Percentiles rank a stretch among this genome's conserved stretches.
Evolutionary conservation across 805 yeast species (phyloP).

Genomic region (Schwanniomyces vanrijiae): DNA sequence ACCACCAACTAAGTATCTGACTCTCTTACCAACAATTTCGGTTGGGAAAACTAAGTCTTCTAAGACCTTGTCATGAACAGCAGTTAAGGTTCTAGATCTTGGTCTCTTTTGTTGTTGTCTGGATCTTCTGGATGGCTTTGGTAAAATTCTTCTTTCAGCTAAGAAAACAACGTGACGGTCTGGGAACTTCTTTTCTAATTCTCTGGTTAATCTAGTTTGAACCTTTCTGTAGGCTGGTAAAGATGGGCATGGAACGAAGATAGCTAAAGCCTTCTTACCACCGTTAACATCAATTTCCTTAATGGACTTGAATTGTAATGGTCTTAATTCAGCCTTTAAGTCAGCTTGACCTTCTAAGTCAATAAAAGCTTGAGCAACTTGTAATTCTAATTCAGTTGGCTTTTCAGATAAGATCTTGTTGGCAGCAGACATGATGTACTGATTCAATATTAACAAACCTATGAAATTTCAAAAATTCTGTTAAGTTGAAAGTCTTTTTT

Average conservation of each 20-base stretch:
- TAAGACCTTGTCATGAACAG: constrained; percentile 97
- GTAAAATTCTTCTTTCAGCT: constrained; percentile 99
- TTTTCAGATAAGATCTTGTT: constrained; percentile 91
- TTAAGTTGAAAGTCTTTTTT: background rate
- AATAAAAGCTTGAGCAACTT: constrained; percentile 97
- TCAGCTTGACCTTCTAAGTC: constrained; percentile 97
- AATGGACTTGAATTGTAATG: constrained; percentile 97
- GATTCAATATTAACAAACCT: constrained; percentile 5
- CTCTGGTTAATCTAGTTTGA: constrained; percentile 97
- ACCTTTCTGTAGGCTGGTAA: constrained; percentile 93
- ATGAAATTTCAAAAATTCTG: constrained; percentile 1
- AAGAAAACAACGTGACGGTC: constrained; percentile 99
- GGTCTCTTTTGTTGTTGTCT: constrained; percentile 98
- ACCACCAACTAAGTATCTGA: constrained; percentile 98
- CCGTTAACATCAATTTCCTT: constrained; percentile 97
- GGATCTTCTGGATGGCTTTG: constrained; percentile 96
- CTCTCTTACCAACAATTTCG: constrained; percentile 98
- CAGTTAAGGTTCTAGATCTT: constrained; percentile 98
- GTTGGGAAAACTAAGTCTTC: constrained; percentile 99
- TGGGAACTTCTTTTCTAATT: constrained; percentile 99
- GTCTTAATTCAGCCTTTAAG: constrained; percentile 96
- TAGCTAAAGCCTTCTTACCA: constrained; percentile 97
- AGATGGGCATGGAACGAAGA: constrained; percentile 97
- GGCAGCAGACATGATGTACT: constrained; percentile 84
- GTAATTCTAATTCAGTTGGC: constrained; percentile 98